Evolutionary conservation across 2,329 filamentous ascomycete genomes (phyloP), one percentile per base, ranked within the genome.

Genomic region (Teratosphaeria zuluensis): DNA sequence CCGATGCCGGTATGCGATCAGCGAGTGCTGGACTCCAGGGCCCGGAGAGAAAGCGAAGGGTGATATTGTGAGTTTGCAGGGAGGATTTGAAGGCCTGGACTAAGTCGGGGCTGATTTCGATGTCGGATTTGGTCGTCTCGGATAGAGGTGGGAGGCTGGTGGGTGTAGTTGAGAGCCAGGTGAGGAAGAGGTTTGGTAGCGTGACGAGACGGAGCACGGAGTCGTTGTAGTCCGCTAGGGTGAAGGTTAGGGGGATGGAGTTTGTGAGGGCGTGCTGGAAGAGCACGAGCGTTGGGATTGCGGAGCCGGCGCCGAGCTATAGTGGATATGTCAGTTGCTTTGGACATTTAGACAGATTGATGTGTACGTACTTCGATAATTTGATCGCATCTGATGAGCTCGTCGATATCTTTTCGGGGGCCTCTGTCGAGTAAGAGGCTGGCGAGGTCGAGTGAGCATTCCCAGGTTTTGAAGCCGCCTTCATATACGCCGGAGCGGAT

Each of bases 381-480:
- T 62, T 83, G 79, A 54, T 77, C 69, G 21, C 78, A 79, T 53
- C 77, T 66, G 19, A 73, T 69, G 8, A 81, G 64, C 61, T 80
- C 78, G 59, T 80, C 78, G 55, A 80, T 71, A 62, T 78, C 76
- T 62, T 77, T 78, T 6, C 77, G 66, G 0, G 77, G 77, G 4
- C 78, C 78, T 7, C 76, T 73, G 56, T 79, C 77, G 1, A 80
- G 70, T 0, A 80, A 69, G 54, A 87, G 83, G 69, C 85, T 88
- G 55, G 89, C 87, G 19, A 94, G 78, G 70, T 94, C 89, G 56
- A 91, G 79, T 60, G 87, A 90, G 74, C 89, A 92, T 75, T 94
- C 89, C 89, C 89, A 94, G 67, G 87, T 92, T 77, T 94, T 94
- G 77, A 92, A 91, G 28, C 89, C 89, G 58, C 89, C 89, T 74